phyloP scores from a whole-genome alignment of 805 yeast species.

The Pichia phayaonensis region DNA sequence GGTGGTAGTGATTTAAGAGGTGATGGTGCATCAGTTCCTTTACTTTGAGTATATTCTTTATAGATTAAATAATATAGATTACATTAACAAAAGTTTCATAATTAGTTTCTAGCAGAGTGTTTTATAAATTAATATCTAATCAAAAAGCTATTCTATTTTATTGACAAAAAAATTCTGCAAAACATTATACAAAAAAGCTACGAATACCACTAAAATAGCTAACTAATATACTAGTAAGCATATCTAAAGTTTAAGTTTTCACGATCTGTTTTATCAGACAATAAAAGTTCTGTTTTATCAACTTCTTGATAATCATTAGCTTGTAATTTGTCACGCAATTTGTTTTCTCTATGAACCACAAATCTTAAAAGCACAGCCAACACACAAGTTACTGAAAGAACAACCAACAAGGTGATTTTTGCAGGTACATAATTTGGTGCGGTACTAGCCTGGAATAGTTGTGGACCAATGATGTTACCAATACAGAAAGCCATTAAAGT shows the following conservation, averaged over 20 bases:
- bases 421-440: conserved; percentile 40
- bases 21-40: conserved; percentile 72
- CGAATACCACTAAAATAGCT: not conserved
- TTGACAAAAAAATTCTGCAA: no score
- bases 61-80: not conserved
- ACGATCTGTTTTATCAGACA: not conserved
- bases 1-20: conserved; percentile 80
- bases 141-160: no score
- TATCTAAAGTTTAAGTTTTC: not conserved
- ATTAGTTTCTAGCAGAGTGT: no score
- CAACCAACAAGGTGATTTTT: conserved; percentile 44
- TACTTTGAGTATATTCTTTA: conserved; percentile 8
- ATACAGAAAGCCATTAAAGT: conserved; percentile 39
- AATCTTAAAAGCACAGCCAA: not conserved
- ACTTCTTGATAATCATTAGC: not conserved
- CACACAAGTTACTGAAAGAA: conserved; percentile 30
- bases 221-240: not conserved
- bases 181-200: not conserved
- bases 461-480: conserved; percentile 46
- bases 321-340: not conserved
- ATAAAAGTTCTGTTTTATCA: not conserved
- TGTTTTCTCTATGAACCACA: not conserved
- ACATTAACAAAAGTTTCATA: not conserved
- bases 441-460: conserved; percentile 40
- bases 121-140: no score